Evolutionary conservation across 768 basidiomycete genomes (phyloP).

Genomic region (Tricholoma hemisulphureum): DNA sequence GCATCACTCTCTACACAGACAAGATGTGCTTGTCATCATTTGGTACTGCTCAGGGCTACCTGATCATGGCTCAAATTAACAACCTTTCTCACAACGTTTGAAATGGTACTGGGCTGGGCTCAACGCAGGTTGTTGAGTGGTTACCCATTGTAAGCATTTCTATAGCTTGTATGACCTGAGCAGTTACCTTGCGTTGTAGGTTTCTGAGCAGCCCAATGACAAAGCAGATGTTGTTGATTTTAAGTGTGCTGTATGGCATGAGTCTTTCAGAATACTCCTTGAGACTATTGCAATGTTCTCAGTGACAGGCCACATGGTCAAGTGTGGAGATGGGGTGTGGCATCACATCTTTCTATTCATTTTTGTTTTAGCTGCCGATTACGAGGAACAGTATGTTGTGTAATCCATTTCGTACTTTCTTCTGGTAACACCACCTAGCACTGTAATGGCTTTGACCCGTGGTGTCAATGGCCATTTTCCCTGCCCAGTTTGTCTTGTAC

Average conservation of each 20-base stretch:
- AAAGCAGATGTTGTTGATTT: constrained; percentile 18
- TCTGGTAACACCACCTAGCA: background rate
- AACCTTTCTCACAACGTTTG: constrained; percentile 31
- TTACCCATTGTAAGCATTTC: constrained; percentile 32
- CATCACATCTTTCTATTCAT: constrained; percentile 35
- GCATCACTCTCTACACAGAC: too few relatives aligned
- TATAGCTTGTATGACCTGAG: background rate
- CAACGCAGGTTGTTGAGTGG: constrained; percentile 37
- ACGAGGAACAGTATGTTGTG: constrained; percentile 45
- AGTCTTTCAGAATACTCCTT: constrained; percentile 29
- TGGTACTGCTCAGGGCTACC: too few relatives aligned
- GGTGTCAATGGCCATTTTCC: constrained; percentile 1
- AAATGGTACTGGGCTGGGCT: constrained; percentile 34
- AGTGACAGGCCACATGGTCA: constrained; percentile 17
- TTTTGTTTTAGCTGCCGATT: constrained; percentile 40
- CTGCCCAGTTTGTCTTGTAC: constrained; percentile 22
- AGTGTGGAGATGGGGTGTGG: constrained; percentile 26
- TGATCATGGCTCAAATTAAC: too few relatives aligned
- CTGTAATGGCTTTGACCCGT: constrained; percentile 4
- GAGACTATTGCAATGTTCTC: constrained; percentile 20
- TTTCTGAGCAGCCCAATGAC: constrained; percentile 12
- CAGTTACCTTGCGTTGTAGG: background rate
- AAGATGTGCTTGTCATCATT: too few relatives aligned
- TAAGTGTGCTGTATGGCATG: constrained; percentile 40
- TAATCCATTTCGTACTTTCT: background rate